Conservation (phyloP, 2,329 filamentous ascomycete species). For the Paramyrothecium sp. region DNA sequence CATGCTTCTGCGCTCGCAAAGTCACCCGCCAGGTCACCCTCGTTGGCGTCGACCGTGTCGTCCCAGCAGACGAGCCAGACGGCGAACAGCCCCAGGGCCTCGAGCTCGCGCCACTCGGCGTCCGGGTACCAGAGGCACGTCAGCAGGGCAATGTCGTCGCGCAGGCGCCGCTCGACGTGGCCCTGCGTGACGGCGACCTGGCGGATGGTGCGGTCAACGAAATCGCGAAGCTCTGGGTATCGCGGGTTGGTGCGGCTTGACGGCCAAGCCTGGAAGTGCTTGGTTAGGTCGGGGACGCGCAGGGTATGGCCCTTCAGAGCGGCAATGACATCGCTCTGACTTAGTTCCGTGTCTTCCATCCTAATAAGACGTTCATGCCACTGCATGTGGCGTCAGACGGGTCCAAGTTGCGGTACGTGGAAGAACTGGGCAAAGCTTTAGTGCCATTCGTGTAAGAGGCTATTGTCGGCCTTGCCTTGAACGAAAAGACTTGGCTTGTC, state of each 20-base stretch:
- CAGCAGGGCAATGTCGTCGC: slow-evolving; percentile 27
- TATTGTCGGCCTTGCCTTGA: too few relatives aligned
- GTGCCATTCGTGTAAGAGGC: too few relatives aligned
- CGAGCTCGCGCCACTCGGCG: slow-evolving; percentile 12
- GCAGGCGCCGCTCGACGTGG: slow-evolving; percentile 20
- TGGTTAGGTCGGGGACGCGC: slow-evolving; percentile 21
- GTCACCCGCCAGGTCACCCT: slow-evolving; percentile 23
- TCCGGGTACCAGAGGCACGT: slow-evolving; percentile 19
- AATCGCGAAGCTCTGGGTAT: slow-evolving; percentile 13
- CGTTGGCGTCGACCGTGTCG: slow-evolving; percentile 26
- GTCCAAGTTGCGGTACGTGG: too few relatives aligned
- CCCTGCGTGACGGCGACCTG: slow-evolving; percentile 33
- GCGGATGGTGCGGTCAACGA: slow-evolving; percentile 18
- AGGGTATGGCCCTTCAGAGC: slow-evolving; percentile 24
- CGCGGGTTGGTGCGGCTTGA: slow-evolving; percentile 16
- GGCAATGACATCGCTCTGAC: slow-evolving; percentile 15
- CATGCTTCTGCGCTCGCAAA: slow-evolving; percentile 20
- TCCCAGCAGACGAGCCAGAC: slow-evolving; percentile 32
- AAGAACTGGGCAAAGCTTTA: too few relatives aligned
- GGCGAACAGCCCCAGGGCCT: slow-evolving; percentile 20
- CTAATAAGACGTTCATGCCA: too few relatives aligned
- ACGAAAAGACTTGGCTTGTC: too few relatives aligned
- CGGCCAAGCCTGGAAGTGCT: slow-evolving; percentile 22
- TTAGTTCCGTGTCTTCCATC: slow-evolving; percentile 15
- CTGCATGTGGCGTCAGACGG: too few relatives aligned